Percentiles rank a stretch among this genome's conserved stretches.
These are phyloP conservation scores for Schizonepeta tenuifolia DNA, from an alignment of 257 asterid genomes.

Conservation along the genomic window DNA sequence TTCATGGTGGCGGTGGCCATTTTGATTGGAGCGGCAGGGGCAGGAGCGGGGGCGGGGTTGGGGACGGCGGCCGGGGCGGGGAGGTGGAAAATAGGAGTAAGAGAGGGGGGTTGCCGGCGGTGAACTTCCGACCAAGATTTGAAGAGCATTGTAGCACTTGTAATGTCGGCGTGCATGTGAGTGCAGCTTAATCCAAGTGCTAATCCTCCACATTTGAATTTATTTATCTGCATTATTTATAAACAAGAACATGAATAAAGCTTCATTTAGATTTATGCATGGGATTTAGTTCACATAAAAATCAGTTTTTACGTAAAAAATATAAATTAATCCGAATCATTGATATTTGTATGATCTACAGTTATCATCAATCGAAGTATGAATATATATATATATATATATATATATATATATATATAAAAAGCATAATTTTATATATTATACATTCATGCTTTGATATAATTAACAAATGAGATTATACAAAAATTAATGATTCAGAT, in stretches of 20 bases:
- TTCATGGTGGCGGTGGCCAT: conserved; percentile 49
- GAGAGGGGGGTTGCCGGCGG: conserved; percentile 40
- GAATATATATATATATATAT: not conserved
- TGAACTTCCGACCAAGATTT: conserved; percentile 61
- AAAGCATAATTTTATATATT: no score
- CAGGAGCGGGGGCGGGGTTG: not conserved
- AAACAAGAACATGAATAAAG: not conserved
- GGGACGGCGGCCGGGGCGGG: conserved; percentile 23
- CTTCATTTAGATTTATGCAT: not conserved
- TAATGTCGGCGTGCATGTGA: conserved; percentile 67
- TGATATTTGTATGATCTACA: no score
- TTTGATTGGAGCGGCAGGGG: conserved; percentile 30
- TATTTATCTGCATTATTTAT: conserved; percentile 51
- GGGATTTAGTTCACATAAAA: no score
- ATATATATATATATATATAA: no score
- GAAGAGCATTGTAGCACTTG: conserved; percentile 53
- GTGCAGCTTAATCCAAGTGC: conserved; percentile 72
- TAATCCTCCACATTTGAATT: conserved; percentile 64
- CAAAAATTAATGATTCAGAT: no score
- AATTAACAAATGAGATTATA: no score
- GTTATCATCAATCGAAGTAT: no score
- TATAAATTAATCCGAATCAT: no score
- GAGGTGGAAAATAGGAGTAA: conserved; percentile 46
- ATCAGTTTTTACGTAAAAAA: no score
- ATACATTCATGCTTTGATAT: no score